These are phyloP conservation scores for Globisporangium uncinulatum DNA, from an alignment of 352 stramenopile genomes.

Conservation along the genomic window DNA sequence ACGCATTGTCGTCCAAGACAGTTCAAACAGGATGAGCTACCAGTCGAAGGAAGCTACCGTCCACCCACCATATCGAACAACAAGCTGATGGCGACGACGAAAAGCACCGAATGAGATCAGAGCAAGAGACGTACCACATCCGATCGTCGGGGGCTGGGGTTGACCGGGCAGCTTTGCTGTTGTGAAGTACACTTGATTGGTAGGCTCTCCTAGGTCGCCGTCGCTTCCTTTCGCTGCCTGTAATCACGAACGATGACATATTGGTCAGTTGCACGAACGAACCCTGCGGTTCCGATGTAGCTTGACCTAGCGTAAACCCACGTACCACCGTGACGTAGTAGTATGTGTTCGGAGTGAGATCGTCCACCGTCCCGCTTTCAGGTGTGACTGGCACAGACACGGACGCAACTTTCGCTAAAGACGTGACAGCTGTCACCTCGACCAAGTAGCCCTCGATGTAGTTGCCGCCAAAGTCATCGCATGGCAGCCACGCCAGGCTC, in stretches of 20 bases:
- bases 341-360: slow-evolving; percentile 17
- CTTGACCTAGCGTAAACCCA: not conserved
- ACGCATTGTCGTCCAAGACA: not conserved
- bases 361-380: slow-evolving; percentile 17
- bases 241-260: not conserved
- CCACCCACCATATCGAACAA: not conserved
- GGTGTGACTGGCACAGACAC: slow-evolving; percentile 13
- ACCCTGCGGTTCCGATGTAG: not conserved
- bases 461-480: slow-evolving; percentile 40
- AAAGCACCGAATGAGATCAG: not conserved
- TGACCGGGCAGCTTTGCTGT: slow-evolving; percentile 29
- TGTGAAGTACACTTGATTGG: slow-evolving; percentile 35
- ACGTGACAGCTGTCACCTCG: slow-evolving; percentile 13
- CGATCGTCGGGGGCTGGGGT: slow-evolving; percentile 31
- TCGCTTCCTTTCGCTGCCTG: slow-evolving; percentile 29
- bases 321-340: slow-evolving; percentile 51
- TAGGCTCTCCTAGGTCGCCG: slow-evolving; percentile 20
- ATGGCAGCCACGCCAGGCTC: slow-evolving; percentile 27
- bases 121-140: slow-evolving; percentile 32
- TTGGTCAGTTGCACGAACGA: not conserved
- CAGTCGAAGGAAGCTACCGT: not conserved
- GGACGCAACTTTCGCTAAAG: not conserved
- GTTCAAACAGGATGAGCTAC: not conserved
- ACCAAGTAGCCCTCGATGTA: slow-evolving; percentile 33
- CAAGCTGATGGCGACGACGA: not conserved